These are phyloP conservation scores for Psilocybe azurescens DNA, from an alignment of 768 basidiomycete species.

Conservation along the genomic window DNA sequence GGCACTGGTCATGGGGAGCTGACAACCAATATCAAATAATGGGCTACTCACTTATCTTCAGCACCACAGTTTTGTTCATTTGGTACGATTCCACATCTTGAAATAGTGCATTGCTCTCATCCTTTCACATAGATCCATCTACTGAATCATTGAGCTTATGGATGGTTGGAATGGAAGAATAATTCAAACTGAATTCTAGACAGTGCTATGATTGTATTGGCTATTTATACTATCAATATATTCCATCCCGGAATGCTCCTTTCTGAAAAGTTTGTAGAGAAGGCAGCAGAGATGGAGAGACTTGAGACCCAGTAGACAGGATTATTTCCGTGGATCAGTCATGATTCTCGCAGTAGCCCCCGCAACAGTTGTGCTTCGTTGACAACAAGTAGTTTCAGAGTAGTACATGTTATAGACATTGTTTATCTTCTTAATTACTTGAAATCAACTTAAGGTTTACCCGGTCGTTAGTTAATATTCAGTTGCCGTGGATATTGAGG, in stretches of 20 bases:
- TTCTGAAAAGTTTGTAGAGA: background rate
- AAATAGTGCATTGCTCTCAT: background rate
- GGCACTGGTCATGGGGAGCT: constrained; percentile 8
- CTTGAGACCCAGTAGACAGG: too few species aligned
- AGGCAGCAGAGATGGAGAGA: background rate
- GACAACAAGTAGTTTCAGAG: too few species aligned
- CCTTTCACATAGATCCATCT: constrained; percentile 45
- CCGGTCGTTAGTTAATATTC: too few species aligned
- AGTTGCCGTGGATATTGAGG: too few species aligned
- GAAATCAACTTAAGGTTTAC: too few species aligned
- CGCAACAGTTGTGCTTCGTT: too few species aligned
- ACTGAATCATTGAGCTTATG: constrained; percentile 55
- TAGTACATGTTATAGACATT: too few species aligned
- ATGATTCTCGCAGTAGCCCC: too few species aligned
- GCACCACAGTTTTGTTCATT: constrained; percentile 49
- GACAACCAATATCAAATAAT: constrained; percentile 34
- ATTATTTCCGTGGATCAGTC: too few species aligned
- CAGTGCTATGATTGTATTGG: constrained; percentile 52
- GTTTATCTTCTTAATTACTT: too few species aligned
- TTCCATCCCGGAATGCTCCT: constrained; percentile 51
- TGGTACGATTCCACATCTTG: constrained; percentile 35
- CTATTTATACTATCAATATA: constrained; percentile 53
- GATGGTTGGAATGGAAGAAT: constrained; percentile 58
- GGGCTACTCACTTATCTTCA: constrained; percentile 42
- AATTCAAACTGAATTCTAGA: constrained; percentile 56